Evolutionary conservation across 441 rosid genomes (phyloP), one percentile per base, ranked within the genome.

Genomic region (Brassica hybrid): DNA sequence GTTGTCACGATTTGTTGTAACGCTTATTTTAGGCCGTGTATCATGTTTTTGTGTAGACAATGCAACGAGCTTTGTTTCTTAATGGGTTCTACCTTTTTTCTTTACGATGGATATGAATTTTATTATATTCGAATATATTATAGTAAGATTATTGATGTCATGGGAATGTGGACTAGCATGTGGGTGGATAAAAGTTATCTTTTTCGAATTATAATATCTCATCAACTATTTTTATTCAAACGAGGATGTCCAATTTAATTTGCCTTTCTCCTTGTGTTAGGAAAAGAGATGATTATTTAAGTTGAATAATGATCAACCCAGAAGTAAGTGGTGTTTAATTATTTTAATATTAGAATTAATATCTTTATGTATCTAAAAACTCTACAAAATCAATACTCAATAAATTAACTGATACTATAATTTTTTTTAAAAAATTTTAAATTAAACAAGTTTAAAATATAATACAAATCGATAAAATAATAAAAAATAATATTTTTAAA

Each of bases 41-140:
- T 41, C 80, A 71, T 72, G 34, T 65, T 8, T 32, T 65, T 78
- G 78, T 67, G 74, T 78, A 73, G 77, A 73, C 65, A 67, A 14
- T 60, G 64, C 77, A 78, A 72, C 16, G 45, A 34, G 54, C 71
- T 62, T 1, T 21, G 60, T 38, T 58, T 48, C 19, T 23, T 48
- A 48, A 60, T 45, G 77, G 69, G 13, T 59, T 72, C 56, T 48
- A 48, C 73, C 6, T 4, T 5, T 13, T 10, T 38, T 34, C 32
- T 72, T 48, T 65, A 27, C 14, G 43, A 67, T 71, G 66, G 71
- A 60, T 64, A 38, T 41, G 36, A 41, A 56, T 65, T 21, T 52
- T 30, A 30, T 52, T 64, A 13, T 48, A 63, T 69, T 50, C 74
- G 69, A 50, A 50, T 68, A 60, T 68, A 45, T 25, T 69, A n/a